These are phyloP conservation scores for Mucor sp. DNA, from an alignment of 371 early-diverging fungal genomes.

Conservation along the genomic window DNA sequence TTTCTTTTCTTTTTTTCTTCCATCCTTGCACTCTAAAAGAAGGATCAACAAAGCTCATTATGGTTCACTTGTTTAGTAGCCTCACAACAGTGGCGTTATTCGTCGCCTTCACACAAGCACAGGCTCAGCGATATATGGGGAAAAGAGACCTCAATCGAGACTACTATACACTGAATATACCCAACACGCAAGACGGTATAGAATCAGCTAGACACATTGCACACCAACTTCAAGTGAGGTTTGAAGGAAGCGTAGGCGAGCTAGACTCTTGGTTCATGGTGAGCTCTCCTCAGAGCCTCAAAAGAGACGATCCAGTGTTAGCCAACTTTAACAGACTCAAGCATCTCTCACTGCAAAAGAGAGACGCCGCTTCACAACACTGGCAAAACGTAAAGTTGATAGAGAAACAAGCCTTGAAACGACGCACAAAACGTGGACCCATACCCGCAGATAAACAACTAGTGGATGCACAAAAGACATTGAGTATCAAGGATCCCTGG, in stretches of 20 bases:
- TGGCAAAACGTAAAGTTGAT: conserved; percentile 27
- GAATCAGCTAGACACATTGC: conserved; percentile 45
- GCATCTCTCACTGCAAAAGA: conserved; percentile 7
- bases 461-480: conserved; percentile 16
- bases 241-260: conserved; percentile 72
- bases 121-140: conserved; percentile 19
- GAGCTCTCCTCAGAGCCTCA: conserved; percentile 30
- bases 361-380: conserved; percentile 10
- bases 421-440: conserved; percentile 35
- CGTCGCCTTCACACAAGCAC: background rate
- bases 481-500: conserved; percentile 75
- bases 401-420: conserved; percentile 37
- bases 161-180: conserved; percentile 57
- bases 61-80: background rate
- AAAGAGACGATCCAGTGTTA: conserved; percentile 19
- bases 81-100: background rate
- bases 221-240: conserved; percentile 46
- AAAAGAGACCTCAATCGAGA: conserved; percentile 30
- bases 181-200: conserved; percentile 18
- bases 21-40: background rate
- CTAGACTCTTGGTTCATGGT: conserved; percentile 65
- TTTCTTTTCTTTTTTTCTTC: background rate
- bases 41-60: background rate
- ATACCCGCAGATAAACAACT: conserved; percentile 22
- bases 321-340: conserved; percentile 16